phyloP scores from a whole-genome alignment of 75 land plant species.

The Sequoiadendron giganteum region DNA sequence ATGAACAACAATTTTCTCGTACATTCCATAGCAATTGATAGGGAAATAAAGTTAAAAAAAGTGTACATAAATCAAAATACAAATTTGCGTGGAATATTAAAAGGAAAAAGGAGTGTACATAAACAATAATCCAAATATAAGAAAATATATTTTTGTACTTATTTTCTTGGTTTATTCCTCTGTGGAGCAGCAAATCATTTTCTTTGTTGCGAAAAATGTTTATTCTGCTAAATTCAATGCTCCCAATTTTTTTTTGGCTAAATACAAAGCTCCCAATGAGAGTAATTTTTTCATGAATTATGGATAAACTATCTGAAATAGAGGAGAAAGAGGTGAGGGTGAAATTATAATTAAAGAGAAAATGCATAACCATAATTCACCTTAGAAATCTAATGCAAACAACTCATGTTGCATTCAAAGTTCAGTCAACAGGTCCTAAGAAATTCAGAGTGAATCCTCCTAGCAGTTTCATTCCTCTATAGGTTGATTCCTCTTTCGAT shows the following conservation, averaged over 20 bases:
- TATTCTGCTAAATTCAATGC: no score
- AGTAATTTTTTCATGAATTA: not conserved
- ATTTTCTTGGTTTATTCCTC: no score
- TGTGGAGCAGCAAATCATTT: no score
- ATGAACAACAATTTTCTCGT: not conserved
- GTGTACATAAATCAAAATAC: not conserved
- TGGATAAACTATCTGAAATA: constrained; percentile 51
- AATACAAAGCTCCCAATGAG: no score
- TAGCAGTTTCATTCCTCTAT: constrained; percentile 45
- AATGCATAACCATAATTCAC: constrained; percentile 41
- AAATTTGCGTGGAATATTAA: not conserved
- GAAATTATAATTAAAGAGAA: constrained; percentile 32
- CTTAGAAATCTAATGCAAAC: constrained; percentile 43
- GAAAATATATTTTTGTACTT: no score
- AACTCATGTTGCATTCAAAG: constrained; percentile 56
- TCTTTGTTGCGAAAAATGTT: no score
- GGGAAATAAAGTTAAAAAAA: not conserved
- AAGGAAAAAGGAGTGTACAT: no score
- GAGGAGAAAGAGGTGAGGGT: constrained; percentile 50
- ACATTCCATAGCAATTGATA: not conserved
- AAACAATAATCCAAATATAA: no score
- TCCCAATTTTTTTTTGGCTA: no score
- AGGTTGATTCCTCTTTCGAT: not conserved
- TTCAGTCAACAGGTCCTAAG: constrained; percentile 63
- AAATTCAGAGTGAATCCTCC: constrained; percentile 66